Evolutionary conservation across 305 asterid genomes (phyloP).

Genomic region (Striga hermonthica): DNA sequence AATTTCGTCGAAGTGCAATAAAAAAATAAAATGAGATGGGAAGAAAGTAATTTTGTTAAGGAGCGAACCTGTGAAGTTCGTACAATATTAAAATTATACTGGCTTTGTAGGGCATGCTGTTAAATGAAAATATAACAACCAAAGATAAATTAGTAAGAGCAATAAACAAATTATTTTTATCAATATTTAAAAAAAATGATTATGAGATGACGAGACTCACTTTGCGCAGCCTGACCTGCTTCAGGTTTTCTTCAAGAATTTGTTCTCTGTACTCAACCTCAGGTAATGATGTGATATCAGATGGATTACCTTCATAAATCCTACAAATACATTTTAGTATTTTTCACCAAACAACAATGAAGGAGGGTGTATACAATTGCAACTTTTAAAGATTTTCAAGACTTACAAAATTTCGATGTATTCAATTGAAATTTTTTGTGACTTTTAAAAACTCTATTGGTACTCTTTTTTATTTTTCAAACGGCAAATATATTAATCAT

Average conservation of each 20-base stretch:
- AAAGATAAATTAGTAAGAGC: too few species aligned
- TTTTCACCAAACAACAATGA: too few species aligned
- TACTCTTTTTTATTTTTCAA: too few species aligned
- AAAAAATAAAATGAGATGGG: too few species aligned
- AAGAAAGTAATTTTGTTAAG: too few species aligned
- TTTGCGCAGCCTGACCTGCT: conserved; percentile 59
- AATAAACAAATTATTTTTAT: background rate
- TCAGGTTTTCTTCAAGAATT: conserved; percentile 64
- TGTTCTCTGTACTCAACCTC: conserved; percentile 82
- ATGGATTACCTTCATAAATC: conserved; percentile 62
- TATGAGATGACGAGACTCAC: conserved; percentile 33
- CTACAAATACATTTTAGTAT: conserved; percentile 29
- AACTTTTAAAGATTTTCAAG: too few species aligned
- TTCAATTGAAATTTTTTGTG: too few species aligned
- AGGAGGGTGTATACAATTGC: too few species aligned
- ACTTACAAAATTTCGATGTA: too few species aligned
- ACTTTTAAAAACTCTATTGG: too few species aligned
- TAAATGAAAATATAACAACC: background rate
- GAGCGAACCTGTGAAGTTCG: conserved; percentile 54
- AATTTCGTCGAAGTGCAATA: too few species aligned
- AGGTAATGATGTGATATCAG: conserved; percentile 49
- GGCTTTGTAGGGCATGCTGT: conserved; percentile 65
- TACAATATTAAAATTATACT: conserved; percentile 40
- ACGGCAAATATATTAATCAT: too few species aligned
- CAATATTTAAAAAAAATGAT: background rate